Evolutionary conservation across 2,329 filamentous ascomycete genomes (phyloP).

Genomic region (Alternaria viburni): DNA sequence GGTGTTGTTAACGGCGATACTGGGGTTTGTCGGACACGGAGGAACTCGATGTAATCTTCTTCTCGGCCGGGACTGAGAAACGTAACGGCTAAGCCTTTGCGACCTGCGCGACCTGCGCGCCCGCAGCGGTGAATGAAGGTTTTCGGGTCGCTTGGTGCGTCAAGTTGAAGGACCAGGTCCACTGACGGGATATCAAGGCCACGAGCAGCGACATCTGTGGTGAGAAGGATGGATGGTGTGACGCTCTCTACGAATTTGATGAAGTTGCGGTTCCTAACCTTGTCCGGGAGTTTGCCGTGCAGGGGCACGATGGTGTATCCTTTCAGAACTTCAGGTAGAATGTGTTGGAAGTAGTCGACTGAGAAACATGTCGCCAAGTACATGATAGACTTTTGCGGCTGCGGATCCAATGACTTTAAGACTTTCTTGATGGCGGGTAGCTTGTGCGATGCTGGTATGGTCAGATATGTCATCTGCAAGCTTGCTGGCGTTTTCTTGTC

Average conservation of each 20-base stretch:
- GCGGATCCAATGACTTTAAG: slow-evolving; percentile 71
- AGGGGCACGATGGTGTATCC: slow-evolving; percentile 76
- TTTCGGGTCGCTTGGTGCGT: slow-evolving; percentile 86
- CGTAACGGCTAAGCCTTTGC: slow-evolving; percentile 81
- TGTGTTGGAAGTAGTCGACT: slow-evolving; percentile 89
- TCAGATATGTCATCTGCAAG: slow-evolving; percentile 87
- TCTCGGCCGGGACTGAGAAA: slow-evolving; percentile 84
- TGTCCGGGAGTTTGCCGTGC: slow-evolving; percentile 89
- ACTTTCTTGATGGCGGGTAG: slow-evolving; percentile 75
- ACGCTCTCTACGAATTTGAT: slow-evolving; percentile 76
- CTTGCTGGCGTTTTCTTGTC: slow-evolving; percentile 91
- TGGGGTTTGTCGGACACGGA: slow-evolving; percentile 86
- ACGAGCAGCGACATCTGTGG: slow-evolving; percentile 89
- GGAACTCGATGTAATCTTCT: slow-evolving; percentile 87
- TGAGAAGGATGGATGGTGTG: slow-evolving; percentile 80
- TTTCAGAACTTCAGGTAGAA: slow-evolving; percentile 76
- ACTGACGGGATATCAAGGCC: slow-evolving; percentile 92
- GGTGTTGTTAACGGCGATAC: slow-evolving; percentile 69
- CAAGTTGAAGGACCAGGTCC: slow-evolving; percentile 88
- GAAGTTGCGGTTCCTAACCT: slow-evolving; percentile 88
- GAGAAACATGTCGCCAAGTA: slow-evolving; percentile 94
- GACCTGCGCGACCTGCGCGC: slow-evolving; percentile 67
- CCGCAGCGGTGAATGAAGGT: slow-evolving; percentile 73
- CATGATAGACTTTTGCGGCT: slow-evolving; percentile 83
- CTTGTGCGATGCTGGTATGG: slow-evolving; percentile 78